phyloP scores from a whole-genome alignment of 805 yeast species.

The Candida multigemmis region DNA sequence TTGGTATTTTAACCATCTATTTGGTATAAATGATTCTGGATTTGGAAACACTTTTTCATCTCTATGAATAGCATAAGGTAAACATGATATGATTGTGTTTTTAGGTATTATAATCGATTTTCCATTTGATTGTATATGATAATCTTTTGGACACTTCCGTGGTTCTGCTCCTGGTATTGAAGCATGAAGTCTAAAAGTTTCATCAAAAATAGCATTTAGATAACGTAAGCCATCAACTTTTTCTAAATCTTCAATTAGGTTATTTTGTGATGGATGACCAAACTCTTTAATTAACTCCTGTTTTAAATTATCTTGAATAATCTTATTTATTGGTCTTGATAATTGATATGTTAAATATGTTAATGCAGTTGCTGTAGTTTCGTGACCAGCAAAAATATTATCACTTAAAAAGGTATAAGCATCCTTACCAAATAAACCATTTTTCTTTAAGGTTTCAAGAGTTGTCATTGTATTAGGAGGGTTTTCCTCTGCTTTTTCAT shows the following conservation, averaged over 20 bases:
- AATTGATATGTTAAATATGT: conserved; percentile 52
- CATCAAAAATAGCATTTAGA: conserved; percentile 54
- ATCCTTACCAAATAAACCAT: conserved; percentile 19
- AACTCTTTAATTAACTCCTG: conserved; percentile 34
- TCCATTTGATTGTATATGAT: conserved; percentile 14
- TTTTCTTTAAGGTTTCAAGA: conserved; percentile 22
- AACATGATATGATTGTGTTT: conserved; percentile 51
- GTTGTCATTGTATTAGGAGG: conserved; percentile 20
- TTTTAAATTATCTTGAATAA: conserved; percentile 38
- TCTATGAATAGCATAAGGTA: conserved; percentile 59
- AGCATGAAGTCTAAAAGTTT: conserved; percentile 52
- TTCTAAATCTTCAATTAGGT: conserved; percentile 18
- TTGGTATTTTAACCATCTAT: conserved; percentile 45
- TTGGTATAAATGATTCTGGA: conserved; percentile 47
- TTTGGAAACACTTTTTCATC: conserved; percentile 39
- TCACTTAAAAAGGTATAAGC: conserved; percentile 41
- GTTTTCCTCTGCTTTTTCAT: conserved; percentile 23
- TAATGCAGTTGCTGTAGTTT: conserved; percentile 61
- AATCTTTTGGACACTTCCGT: conserved; percentile 30
- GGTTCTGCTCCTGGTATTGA: conserved; percentile 75
- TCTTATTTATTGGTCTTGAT: conserved; percentile 37
- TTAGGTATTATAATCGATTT: conserved; percentile 30
- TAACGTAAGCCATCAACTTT: conserved; percentile 47
- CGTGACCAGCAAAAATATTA: conserved; percentile 72
- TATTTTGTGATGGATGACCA: conserved; percentile 18